phyloP scores from a whole-genome alignment of 805 yeast genomes.

The Teunomyces gatunensis region DNA sequence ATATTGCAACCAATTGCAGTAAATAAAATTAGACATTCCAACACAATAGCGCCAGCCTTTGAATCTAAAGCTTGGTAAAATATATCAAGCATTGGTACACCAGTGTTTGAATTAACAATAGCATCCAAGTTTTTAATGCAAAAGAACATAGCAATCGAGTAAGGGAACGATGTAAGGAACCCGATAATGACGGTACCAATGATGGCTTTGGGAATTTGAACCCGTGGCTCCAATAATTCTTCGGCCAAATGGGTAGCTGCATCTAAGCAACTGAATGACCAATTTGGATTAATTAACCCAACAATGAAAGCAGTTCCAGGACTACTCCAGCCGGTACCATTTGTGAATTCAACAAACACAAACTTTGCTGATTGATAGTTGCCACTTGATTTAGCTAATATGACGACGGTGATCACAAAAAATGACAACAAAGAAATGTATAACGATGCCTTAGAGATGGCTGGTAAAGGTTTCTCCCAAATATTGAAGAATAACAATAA shows the following conservation, averaged over 20 bases:
- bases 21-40: conserved; percentile 47
- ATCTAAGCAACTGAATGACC: conserved; percentile 69
- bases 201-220: conserved; percentile 60
- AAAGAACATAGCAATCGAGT: conserved; percentile 57
- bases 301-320: conserved; percentile 61
- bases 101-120: conserved; percentile 49
- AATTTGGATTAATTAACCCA: conserved; percentile 69
- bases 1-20: conserved; percentile 60
- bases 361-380: conserved; percentile 49
- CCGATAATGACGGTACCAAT: conserved; percentile 65
- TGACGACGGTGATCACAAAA: conserved; percentile 50
- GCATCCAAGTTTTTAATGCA: conserved; percentile 51
- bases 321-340: conserved; percentile 60
- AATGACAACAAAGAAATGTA: conserved; percentile 54
- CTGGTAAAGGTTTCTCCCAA: conserved; percentile 53
- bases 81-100: conserved; percentile 63
- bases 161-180: conserved; percentile 54
- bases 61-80: conserved; percentile 55
- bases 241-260: conserved; percentile 74
- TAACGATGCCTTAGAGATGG: conserved; percentile 47
- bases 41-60: conserved; percentile 53
- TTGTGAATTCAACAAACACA: conserved; percentile 53
- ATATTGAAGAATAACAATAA: conserved; percentile 46
- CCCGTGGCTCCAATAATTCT: conserved; percentile 56
- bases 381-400: conserved; percentile 52